Evolutionary conservation across 2,329 filamentous ascomycete genomes (phyloP), one percentile per base, ranked within the genome.

Genomic region (Fusarium sp.): DNA sequence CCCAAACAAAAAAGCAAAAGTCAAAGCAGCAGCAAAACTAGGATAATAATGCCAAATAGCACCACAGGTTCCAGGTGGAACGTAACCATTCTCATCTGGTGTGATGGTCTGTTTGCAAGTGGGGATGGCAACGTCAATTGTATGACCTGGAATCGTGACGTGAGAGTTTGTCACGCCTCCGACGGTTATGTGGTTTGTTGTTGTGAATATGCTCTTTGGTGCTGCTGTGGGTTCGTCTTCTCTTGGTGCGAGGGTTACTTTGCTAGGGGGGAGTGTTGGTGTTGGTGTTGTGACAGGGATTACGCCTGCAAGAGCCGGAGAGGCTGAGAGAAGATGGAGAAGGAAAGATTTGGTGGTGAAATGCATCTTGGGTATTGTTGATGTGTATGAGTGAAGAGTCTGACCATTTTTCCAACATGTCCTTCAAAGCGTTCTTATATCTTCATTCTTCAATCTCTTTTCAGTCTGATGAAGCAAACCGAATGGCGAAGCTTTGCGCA

Each of bases 101-200:
- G 74, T 68, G 4, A 80, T 77, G 2, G 79, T 83, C 64, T 82
- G 82, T 1, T 80, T 69, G 67, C 83, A 85, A 5, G 83, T 84
- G 14, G 82, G 83, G 1, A 80, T 50, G 10, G 72, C 76, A 2
- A 83, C 70, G 24, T 77, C 56, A 29, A 83, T 78, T 2, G 82
- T 84, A 34, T 80, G 77, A 5, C 66, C 80, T 3, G 82, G 77
- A 18, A 80, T 70, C 0, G 69, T 77, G 5, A 79, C 60, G 35
- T 74, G 54, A 8, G 56, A 45, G 7, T 77, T 40, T 29, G 77
- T 78, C 14, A 66, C 62, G 4, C 77, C 77, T 2, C 16, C 35
- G 22, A 78, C 66, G 2, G 67, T 65, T 47, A 82, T 70, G 64
- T 77, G 63, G 8, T 81, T 59, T 2, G 81, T 82, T 9, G 77